These are phyloP conservation scores for Suhomyces vadensis DNA, from an alignment of 805 yeast genomes.

Conservation along the genomic window DNA sequence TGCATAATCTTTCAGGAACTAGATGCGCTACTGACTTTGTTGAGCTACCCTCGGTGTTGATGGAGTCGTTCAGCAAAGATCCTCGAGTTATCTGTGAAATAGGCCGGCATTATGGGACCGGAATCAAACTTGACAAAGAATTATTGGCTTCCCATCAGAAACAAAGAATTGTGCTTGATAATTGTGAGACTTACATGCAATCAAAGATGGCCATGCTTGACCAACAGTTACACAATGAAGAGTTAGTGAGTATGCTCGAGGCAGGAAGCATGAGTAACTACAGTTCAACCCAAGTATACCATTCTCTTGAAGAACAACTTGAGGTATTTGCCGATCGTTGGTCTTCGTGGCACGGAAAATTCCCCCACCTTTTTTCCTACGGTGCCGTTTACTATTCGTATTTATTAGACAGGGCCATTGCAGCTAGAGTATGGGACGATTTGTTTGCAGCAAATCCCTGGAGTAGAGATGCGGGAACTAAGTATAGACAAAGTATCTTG, in stretches of 20 bases:
- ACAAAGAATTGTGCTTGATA: slow-evolving; percentile 53
- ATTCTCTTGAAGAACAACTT: slow-evolving; percentile 58
- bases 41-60: slow-evolving; percentile 92
- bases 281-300: slow-evolving; percentile 64
- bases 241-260: slow-evolving; percentile 11
- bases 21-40: slow-evolving; percentile 96
- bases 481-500: slow-evolving; percentile 66
- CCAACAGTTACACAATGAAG: slow-evolving; percentile 63
- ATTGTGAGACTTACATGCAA: slow-evolving; percentile 82
- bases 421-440: slow-evolving; percentile 77
- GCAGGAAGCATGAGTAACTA: slow-evolving; percentile 28
- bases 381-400: slow-evolving; percentile 95
- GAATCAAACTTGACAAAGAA: slow-evolving; percentile 54
- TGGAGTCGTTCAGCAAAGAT: slow-evolving; percentile 90
- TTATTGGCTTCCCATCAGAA: slow-evolving; percentile 52
- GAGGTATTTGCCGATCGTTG: slow-evolving; percentile 65
- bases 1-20: slow-evolving; percentile 93
- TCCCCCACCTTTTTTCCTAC: slow-evolving; percentile 90
- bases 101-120: slow-evolving; percentile 72
- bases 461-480: slow-evolving; percentile 70
- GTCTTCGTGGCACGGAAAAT: slow-evolving; percentile 90
- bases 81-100: slow-evolving; percentile 70
- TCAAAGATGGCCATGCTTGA: slow-evolving; percentile 88
- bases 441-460: slow-evolving; percentile 73
- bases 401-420: slow-evolving; percentile 88